Conservation (phyloP, 805 yeast genomes). For the Yarrowia sp. region DNA sequence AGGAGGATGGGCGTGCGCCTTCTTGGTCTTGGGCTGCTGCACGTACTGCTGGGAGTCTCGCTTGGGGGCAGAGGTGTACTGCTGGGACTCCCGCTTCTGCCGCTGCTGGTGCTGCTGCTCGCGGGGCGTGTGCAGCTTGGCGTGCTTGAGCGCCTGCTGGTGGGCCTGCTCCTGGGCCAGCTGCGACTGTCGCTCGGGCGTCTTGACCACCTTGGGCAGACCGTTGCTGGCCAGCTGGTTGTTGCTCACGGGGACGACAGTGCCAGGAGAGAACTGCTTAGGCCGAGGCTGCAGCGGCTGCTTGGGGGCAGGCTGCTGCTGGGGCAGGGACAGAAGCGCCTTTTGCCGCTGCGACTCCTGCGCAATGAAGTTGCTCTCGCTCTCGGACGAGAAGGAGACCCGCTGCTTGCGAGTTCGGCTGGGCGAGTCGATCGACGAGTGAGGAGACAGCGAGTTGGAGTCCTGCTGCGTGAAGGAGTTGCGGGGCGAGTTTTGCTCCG, state of each 20-base stretch:
- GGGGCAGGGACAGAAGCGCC: constrained; percentile 18
- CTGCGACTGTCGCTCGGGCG: constrained; percentile 31
- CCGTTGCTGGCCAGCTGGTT: constrained; percentile 34
- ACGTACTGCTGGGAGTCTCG: constrained; percentile 4
- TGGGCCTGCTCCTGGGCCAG: constrained; percentile 37
- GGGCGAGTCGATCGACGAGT: constrained; percentile 38
- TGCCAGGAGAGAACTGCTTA: constrained; percentile 28
- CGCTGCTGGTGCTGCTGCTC: background rate
- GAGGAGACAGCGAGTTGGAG: constrained; percentile 19
- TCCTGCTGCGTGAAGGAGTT: constrained; percentile 39
- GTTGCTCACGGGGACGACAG: constrained; percentile 34
- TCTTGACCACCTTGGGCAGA: constrained; percentile 32
- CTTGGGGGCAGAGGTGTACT: background rate
- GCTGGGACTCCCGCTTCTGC: constrained; percentile 5
- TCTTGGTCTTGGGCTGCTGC: constrained; percentile 16
- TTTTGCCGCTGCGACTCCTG: constrained; percentile 36
- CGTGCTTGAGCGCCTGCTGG: constrained; percentile 33
- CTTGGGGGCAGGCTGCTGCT: constrained; percentile 17
- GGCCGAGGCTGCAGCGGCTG: constrained; percentile 32
- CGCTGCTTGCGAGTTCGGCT: constrained; percentile 31
- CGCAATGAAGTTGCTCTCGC: constrained; percentile 25
- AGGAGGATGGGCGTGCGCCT: constrained; percentile 8
- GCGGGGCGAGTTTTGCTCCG: constrained; percentile 30
- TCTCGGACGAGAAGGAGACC: constrained; percentile 23
- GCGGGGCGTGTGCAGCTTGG: constrained; percentile 27